A percentile compares a stretch with the other conserved stretches of the same genome.
Conservation (phyloP, 176 grass and related monocot genomes). For the Musa acuminata region DNA sequence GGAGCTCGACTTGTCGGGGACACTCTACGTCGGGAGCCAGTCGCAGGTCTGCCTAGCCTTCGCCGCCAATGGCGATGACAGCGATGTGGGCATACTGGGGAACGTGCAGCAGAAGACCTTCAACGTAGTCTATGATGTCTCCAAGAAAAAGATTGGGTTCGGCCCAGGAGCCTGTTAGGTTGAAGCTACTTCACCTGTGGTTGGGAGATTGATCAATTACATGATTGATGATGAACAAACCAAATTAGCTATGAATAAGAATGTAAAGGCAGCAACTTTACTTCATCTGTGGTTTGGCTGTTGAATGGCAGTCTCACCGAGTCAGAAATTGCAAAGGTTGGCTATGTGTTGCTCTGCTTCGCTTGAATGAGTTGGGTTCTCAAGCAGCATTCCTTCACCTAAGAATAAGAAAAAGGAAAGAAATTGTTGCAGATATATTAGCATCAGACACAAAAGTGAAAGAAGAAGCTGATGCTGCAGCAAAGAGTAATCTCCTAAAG, state of each 20-base stretch:
- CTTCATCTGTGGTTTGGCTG: too few species aligned
- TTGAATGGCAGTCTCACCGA: too few species aligned
- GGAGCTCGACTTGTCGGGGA: constrained; percentile 41
- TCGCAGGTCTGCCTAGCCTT: constrained; percentile 72
- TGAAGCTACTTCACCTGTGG: too few species aligned
- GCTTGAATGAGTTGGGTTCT: constrained; percentile 49
- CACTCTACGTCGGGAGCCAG: constrained; percentile 29
- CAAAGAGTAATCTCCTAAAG: too few species aligned
- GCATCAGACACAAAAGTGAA: neutral
- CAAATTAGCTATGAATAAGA: too few species aligned
- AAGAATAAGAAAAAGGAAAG: neutral
- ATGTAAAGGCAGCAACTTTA: too few species aligned
- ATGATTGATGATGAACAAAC: too few species aligned
- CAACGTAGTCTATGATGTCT: constrained; percentile 49
- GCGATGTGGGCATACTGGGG: constrained; percentile 36
- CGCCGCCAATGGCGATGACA: constrained; percentile 30
- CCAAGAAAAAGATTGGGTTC: constrained; percentile 51
- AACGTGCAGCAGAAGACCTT: constrained; percentile 78
- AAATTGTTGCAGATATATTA: neutral
- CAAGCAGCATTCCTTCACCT: constrained; percentile 74
- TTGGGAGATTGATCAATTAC: too few species aligned
- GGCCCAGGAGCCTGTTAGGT: constrained; percentile 21
- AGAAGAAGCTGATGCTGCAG: too few species aligned
- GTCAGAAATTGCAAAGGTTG: too few species aligned
- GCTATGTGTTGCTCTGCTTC: constrained; percentile 8